phyloP scores from a whole-genome alignment of 225 moss, liverwort and hornwort species.

The Antitrichia curtipendula region DNA sequence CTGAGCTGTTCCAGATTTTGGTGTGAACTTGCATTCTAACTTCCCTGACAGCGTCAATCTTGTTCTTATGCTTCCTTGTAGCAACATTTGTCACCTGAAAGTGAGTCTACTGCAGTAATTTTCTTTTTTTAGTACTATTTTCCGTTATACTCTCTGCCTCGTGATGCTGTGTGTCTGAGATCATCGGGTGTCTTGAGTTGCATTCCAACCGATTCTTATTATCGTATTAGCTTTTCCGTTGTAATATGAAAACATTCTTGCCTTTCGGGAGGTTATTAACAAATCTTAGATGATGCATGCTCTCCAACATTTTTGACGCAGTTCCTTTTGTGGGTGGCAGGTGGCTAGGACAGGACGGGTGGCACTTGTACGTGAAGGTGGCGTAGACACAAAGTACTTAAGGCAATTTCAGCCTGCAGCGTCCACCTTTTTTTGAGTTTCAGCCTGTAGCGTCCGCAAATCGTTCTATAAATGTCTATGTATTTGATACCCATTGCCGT shows the following conservation, averaged over 20 bases:
- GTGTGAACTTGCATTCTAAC: background rate
- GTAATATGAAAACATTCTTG: background rate
- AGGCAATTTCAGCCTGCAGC: conserved; percentile 22
- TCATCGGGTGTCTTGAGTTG: background rate
- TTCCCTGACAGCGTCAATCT: background rate
- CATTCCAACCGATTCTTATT: background rate
- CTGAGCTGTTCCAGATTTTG: background rate
- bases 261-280: background rate
- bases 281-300: background rate
- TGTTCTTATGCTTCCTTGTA: background rate
- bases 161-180: background rate
- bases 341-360: conserved; percentile 87
- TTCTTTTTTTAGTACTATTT: background rate
- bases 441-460: background rate
- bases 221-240: background rate
- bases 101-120: background rate
- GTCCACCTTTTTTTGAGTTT: conserved; percentile 7
- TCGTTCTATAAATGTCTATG: background rate
- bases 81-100: background rate
- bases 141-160: background rate
- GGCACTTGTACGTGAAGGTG: conserved; percentile 79
- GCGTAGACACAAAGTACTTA: conserved; percentile 67
- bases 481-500: background rate
- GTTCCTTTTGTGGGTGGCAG: conserved; percentile 7
- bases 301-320: background rate